Conservation (phyloP, 768 basidiomycete genomes). For the Tylopilus vinaceipallidus region DNA sequence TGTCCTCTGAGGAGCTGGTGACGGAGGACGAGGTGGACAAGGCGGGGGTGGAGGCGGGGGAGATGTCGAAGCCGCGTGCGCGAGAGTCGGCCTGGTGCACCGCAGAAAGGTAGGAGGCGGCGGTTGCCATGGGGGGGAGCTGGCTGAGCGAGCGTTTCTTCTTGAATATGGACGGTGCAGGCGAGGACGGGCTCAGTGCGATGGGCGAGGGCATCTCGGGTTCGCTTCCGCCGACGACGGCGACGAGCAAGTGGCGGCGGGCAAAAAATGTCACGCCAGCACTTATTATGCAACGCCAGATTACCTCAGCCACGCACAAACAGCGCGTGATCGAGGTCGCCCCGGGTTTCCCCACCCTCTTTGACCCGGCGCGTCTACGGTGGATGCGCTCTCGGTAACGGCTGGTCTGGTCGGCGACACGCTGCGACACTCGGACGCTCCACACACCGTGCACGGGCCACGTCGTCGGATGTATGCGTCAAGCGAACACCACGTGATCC, state of each 20-base stretch:
- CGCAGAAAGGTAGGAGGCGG: conserved; percentile 59
- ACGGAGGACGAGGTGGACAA: conserved; percentile 73
- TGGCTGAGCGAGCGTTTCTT: conserved; percentile 46
- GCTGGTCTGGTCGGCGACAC: no score
- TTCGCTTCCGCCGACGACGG: conserved; percentile 9
- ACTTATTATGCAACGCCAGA: conserved; percentile 22
- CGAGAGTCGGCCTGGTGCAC: conserved; percentile 67
- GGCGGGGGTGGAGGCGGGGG: conserved; percentile 66
- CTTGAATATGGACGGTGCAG: conserved; percentile 58
- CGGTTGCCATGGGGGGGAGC: conserved; percentile 44
- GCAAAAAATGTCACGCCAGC: conserved; percentile 18
- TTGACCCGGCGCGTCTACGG: no score
- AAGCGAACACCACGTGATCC: conserved; percentile 25
- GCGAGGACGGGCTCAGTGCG: conserved; percentile 53
- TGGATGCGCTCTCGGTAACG: no score
- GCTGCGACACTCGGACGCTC: no score
- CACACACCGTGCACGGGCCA: no score
- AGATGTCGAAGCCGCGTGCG: conserved; percentile 46
- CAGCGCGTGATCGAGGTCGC: no score
- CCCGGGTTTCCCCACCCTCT: no score
- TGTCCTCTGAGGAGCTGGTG: conserved; percentile 68
- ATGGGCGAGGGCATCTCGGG: conserved; percentile 56
- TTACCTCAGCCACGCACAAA: conserved; percentile 30
- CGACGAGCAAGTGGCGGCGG: conserved; percentile 8
- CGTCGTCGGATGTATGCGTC: no score